A percentile compares a stretch with the other conserved stretches of the same genome.
These are phyloP conservation scores for Colletotrichum liaoningense DNA, from an alignment of 2,329 filamentous ascomycete genomes.

Conservation along the genomic window DNA sequence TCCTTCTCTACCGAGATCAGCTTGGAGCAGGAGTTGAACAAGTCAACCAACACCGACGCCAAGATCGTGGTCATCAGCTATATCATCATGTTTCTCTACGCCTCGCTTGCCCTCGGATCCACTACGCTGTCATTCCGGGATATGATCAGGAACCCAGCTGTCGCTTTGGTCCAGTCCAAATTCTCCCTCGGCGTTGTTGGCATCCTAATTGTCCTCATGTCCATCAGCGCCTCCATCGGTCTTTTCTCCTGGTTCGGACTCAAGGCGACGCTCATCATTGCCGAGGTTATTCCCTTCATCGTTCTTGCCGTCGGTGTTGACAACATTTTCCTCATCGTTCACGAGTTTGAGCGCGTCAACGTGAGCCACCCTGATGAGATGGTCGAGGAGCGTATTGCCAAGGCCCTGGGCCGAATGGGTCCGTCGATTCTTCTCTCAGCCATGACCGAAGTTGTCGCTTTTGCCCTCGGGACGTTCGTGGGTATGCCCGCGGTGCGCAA, in stretches of 20 bases:
- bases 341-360: constrained; percentile 97
- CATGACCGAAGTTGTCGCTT: constrained; percentile 93
- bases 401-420: constrained; percentile 94
- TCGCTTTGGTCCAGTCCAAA: constrained; percentile 93
- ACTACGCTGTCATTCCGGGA: constrained; percentile 83
- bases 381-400: constrained; percentile 86
- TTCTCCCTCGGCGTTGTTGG: constrained; percentile 95
- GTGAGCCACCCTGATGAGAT: constrained; percentile 89
- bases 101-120: constrained; percentile 90
- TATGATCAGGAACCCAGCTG: constrained; percentile 83
- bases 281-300: constrained; percentile 97
- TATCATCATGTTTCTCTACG: constrained; percentile 98
- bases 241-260: constrained; percentile 92
- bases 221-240: constrained; percentile 93
- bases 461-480: constrained; percentile 91
- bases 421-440: constrained; percentile 96
- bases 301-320: constrained; percentile 97
- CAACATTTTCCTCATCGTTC: constrained; percentile 98
- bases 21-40: constrained; percentile 94
- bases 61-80: constrained; percentile 98
- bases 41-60: constrained; percentile 97
- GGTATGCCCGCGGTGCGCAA: constrained; percentile 98
- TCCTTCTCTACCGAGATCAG: constrained; percentile 98
- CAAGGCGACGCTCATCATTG: constrained; percentile 97
- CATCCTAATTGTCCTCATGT: constrained; percentile 97